Evolutionary conservation across 2,329 filamentous ascomycete species (phyloP), one percentile per base, ranked within the genome.

Genomic region (Ramichloridium luteum): DNA sequence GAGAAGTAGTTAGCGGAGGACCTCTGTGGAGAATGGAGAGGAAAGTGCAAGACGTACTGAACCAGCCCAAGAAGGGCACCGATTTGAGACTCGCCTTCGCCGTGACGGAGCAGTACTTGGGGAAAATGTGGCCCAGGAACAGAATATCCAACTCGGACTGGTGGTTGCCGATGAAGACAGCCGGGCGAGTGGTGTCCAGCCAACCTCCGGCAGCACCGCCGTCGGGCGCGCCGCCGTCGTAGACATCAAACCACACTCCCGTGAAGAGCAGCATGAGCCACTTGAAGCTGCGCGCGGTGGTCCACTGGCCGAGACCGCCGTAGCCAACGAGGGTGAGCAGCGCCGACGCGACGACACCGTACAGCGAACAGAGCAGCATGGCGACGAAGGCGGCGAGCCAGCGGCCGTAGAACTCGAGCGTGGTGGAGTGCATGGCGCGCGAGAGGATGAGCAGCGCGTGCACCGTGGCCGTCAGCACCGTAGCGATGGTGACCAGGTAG

Each of bases 101-200:
- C 14, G 88, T 94, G 37, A 98, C 80, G 50, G 77, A 85, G 66
- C 81, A 93, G 67, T 92, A 85, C 49, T 74, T 77, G 28, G 90
- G 90, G 61, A 94, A 96, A 50, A 93, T 74, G 58, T 69, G 66
- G 40, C 85, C 90, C 16, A 98, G 71, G 74, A 94, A 80, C 37
- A 93, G 69, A 25, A 98, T 81, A 54, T 98, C 90, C 45, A 98
- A 73, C 62, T 96, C 90, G 12, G 60, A 65, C 68, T 98, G 90
- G 62, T 98, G 90, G 60, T 96, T 96, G 25, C 80, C 81, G 46
- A 98, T 68, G 51, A 98, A 86, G 35, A 98, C 80, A 35, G 83
- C 86, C 1, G 90, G 90, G 31, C 88, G 66, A 6, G 66, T 76
- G 28, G 62, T 61, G 10, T 39, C 36, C 34, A 49, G 27, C 28